Evolutionary conservation across 78 protist species (phyloP).

Genomic region (Goniomonas avonlea): DNA sequence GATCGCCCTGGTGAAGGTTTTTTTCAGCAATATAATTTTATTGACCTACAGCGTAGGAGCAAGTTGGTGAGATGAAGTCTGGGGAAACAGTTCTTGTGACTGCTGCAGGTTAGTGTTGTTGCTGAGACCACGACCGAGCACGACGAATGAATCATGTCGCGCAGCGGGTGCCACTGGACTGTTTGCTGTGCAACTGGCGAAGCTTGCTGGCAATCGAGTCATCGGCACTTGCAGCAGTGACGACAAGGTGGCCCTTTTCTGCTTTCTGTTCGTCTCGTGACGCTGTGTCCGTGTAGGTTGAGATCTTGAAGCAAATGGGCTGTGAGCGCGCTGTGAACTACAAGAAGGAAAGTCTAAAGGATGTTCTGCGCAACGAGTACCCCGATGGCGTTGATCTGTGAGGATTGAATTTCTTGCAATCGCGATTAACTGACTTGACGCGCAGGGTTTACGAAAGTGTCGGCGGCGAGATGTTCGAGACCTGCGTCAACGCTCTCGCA

Average conservation of each 20-base stretch:
- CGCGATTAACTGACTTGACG: not conserved
- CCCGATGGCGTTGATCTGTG: constrained; percentile 30
- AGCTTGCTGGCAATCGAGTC: constrained; percentile 39
- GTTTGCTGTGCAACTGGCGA: constrained; percentile 45
- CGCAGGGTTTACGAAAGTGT: constrained; percentile 33
- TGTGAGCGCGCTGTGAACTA: constrained; percentile 38
- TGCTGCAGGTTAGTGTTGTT: too few relatives aligned
- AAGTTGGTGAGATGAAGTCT: not conserved
- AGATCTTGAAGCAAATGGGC: constrained; percentile 5
- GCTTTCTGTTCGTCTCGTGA: not conserved
- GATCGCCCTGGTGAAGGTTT: constrained; percentile 31
- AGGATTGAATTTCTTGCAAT: not conserved
- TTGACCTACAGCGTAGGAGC: not conserved
- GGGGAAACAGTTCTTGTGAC: constrained; percentile 1
- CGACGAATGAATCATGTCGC: too few relatives aligned
- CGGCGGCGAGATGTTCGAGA: constrained; percentile 34
- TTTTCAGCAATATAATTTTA: not conserved
- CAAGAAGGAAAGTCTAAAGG: constrained; percentile 30
- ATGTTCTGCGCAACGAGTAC: constrained; percentile 29
- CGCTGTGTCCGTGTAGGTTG: constrained; percentile 25
- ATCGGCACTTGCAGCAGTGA: constrained; percentile 45
- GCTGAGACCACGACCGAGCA: too few relatives aligned
- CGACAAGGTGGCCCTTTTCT: not conserved
- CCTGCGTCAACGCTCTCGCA: constrained; percentile 10
- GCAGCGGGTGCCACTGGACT: constrained; percentile 42